Percentiles rank a stretch among this genome's conserved stretches.
Conservation (phyloP, 1,284 basidiomycete species). For the Mycena sp. region DNA sequence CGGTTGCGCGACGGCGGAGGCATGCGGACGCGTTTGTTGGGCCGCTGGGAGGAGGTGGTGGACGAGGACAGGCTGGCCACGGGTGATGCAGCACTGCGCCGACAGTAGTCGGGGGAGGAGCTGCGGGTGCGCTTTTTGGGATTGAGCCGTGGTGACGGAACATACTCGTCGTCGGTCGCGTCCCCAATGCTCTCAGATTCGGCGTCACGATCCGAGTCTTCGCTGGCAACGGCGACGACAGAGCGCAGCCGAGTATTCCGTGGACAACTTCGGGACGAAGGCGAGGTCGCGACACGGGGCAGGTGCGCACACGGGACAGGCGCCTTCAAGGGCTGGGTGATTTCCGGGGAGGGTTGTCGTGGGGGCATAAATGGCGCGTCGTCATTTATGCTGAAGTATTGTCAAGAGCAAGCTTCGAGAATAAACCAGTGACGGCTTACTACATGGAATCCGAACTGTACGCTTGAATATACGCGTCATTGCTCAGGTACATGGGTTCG, state of each 20-base stretch:
- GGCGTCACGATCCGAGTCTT: slow-evolving; percentile 20
- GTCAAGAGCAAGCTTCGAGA: neutral
- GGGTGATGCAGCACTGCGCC: slow-evolving; percentile 22
- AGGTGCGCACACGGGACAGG: neutral
- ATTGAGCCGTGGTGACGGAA: slow-evolving; percentile 35
- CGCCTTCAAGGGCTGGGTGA: slow-evolving; percentile 9
- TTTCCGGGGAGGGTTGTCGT: slow-evolving; percentile 19
- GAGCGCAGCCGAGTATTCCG: neutral
- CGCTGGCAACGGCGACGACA: neutral
- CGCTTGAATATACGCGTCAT: neutral
- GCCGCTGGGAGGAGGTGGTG: slow-evolving; percentile 11
- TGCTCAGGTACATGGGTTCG: slow-evolving; percentile 22
- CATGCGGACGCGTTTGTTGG: slow-evolving; percentile 35
- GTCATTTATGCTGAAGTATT: slow-evolving; percentile 9
- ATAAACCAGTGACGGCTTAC: slow-evolving; percentile 4
- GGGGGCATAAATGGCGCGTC: slow-evolving; percentile 21
- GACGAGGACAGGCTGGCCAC: slow-evolving; percentile 10
- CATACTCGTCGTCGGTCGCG: slow-evolving; percentile 45
- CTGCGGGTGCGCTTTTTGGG: slow-evolving; percentile 34
- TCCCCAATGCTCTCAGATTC: slow-evolving; percentile 23
- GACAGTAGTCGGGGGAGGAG: slow-evolving; percentile 21
- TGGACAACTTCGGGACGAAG: neutral
- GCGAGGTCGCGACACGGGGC: neutral
- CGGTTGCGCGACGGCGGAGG: slow-evolving; percentile 51
- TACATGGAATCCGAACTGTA: slow-evolving; percentile 3